phyloP scores from a whole-genome alignment of 371 early-diverging fungal genomes.

The Mucor mucedo region DNA sequence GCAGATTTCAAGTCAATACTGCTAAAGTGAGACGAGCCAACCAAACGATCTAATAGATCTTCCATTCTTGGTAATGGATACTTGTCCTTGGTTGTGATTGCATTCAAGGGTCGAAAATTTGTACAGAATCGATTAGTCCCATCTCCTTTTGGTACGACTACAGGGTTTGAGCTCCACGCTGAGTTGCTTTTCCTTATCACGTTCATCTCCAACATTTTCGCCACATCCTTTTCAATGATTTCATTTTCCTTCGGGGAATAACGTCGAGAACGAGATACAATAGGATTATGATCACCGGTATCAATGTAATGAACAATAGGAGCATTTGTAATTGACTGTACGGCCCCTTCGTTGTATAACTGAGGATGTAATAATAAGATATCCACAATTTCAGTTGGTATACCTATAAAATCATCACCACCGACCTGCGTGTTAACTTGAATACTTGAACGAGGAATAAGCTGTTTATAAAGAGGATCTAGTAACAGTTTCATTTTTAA shows the following conservation, averaged over 20 bases:
- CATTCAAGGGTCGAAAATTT: slow-evolving; percentile 53
- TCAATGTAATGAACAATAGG: background rate
- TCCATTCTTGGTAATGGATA: slow-evolving; percentile 48
- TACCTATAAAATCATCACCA: too few species aligned
- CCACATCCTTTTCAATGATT: background rate
- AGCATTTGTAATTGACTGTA: background rate
- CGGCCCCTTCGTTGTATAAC: background rate
- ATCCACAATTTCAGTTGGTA: background rate
- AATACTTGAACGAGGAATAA: background rate
- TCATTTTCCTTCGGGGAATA: background rate
- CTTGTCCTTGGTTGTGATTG: slow-evolving; percentile 24
- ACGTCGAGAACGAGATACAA: background rate
- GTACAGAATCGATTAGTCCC: slow-evolving; percentile 27
- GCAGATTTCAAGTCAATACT: slow-evolving; percentile 44
- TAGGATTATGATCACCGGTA: background rate
- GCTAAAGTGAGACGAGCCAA: slow-evolving; percentile 33
- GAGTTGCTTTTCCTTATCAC: background rate
- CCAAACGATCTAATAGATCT: slow-evolving; percentile 30
- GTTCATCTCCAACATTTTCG: background rate
- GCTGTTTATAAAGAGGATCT: background rate
- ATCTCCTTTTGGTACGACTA: background rate
- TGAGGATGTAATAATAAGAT: background rate
- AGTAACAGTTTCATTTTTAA: background rate
- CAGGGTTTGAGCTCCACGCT: background rate
- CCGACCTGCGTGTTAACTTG: too few species aligned